Percentiles rank a stretch among this genome's conserved stretches.
phyloP scores from a whole-genome alignment of 495 filamentous ascomycete species.

The Durotheca rogersii region DNA sequence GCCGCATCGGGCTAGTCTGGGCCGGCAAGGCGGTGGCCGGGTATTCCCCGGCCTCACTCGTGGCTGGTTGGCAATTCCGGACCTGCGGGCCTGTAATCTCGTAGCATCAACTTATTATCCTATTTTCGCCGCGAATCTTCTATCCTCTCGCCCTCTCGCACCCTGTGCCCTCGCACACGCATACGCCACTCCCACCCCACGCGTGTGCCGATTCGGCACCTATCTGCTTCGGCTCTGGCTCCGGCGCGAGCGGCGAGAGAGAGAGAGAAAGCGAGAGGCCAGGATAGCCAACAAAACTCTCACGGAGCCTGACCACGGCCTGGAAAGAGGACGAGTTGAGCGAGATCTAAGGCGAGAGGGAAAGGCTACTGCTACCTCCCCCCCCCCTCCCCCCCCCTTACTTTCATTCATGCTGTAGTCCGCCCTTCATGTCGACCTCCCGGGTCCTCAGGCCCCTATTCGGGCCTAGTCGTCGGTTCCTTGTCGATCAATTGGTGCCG shows the following conservation, averaged over 20 bases:
- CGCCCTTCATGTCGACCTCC: slow-evolving; percentile 30
- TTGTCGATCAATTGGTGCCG: slow-evolving; percentile 33
- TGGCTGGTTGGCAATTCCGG: background rate
- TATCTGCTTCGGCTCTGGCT: background rate
- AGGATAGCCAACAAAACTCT: too few relatives aligned
- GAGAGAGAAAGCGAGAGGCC: too few relatives aligned
- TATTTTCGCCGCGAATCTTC: background rate
- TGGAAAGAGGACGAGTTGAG: too few relatives aligned
- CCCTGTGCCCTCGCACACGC: too few relatives aligned
- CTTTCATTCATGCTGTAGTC: background rate
- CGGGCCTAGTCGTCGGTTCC: slow-evolving; percentile 31
- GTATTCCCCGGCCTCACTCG: slow-evolving; percentile 21
- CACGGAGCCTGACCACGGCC: too few relatives aligned
- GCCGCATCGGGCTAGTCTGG: background rate
- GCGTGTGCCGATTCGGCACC: too few relatives aligned
- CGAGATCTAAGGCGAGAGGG: too few relatives aligned
- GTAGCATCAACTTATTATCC: background rate
- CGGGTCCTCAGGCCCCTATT: slow-evolving; percentile 35
- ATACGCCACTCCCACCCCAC: too few relatives aligned
- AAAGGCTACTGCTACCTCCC: background rate
- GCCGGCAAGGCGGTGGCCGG: slow-evolving; percentile 21
- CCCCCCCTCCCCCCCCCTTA: background rate
- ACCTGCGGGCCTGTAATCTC: background rate
- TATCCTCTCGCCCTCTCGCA: too few relatives aligned
- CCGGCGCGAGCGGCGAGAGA: background rate